phyloP scores from a whole-genome alignment of 1,284 basidiomycete genomes.

The Inonotus obliquus region DNA sequence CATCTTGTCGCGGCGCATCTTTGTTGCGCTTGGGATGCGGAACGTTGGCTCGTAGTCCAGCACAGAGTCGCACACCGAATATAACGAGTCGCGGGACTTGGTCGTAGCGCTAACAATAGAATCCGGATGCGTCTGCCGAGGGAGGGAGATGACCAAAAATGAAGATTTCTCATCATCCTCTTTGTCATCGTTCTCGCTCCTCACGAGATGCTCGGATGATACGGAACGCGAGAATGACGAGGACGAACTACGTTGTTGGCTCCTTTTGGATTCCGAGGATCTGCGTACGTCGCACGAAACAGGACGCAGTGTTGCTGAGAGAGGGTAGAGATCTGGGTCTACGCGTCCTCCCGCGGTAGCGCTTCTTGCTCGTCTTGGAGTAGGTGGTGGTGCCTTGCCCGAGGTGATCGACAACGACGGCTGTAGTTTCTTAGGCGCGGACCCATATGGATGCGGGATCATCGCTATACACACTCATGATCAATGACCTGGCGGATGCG shows the following conservation, averaged over 20 bases:
- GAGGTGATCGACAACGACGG: conserved; percentile 11
- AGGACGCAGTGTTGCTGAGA: conserved; percentile 11
- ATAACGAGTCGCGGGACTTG: conserved; percentile 8
- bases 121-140: not conserved
- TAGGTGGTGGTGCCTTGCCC: not conserved
- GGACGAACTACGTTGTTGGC: not conserved
- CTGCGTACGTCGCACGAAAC: not conserved
- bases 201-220: not conserved
- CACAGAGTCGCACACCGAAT: not conserved
- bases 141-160: not conserved
- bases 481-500: not conserved
- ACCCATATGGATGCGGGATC: no score
- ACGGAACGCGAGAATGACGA: conserved; percentile 7
- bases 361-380: not conserved
- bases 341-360: not conserved
- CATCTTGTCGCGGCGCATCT: conserved; percentile 16
- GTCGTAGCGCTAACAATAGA: not conserved
- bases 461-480: not conserved
- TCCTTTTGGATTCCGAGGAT: not conserved
- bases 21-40: conserved; percentile 7
- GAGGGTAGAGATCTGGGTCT: conserved; percentile 12
- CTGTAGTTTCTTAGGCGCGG: conserved; percentile 4
- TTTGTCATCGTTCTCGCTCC: not conserved
- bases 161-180: not conserved
- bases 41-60: conserved; percentile 14